phyloP scores from a whole-genome alignment of 129 eudicot genomes.

The Sambucus nigra region DNA sequence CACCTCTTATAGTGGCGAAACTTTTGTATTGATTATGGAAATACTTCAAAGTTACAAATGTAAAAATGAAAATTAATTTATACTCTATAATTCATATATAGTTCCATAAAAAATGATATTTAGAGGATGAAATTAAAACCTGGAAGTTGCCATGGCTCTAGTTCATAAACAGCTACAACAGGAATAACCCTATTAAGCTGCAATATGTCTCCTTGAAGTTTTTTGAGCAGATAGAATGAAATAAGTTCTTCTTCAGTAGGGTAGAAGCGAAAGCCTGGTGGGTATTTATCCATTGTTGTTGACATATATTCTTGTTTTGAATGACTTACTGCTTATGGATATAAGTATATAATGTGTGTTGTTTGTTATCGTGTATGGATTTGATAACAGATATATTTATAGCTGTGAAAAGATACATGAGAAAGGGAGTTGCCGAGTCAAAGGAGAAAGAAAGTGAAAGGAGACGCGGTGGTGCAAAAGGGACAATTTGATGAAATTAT shows the following conservation, averaged over 20 bases:
- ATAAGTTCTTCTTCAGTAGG: slow-evolving; percentile 77
- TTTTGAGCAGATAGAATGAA: slow-evolving; percentile 39
- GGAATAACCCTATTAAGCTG: slow-evolving; percentile 31
- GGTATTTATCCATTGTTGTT: background rate
- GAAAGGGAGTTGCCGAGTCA: background rate
- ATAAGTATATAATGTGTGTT: background rate
- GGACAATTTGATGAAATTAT: no score
- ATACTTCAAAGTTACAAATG: no score
- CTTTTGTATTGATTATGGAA: no score
- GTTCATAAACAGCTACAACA: slow-evolving; percentile 17
- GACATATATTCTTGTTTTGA: background rate
- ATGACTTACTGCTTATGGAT: background rate
- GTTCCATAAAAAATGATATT: no score
- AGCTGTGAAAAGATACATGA: no score
- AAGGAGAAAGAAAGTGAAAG: background rate
- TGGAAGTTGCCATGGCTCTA: slow-evolving; percentile 34
- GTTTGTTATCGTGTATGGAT: background rate
- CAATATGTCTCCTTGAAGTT: slow-evolving; percentile 19
- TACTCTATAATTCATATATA: no score
- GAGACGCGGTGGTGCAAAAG: no score
- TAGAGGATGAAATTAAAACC: background rate
- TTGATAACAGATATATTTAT: background rate
- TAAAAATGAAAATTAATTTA: no score
- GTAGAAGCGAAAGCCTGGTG: slow-evolving; percentile 57
- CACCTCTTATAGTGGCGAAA: no score